These are phyloP conservation scores for Hericium rajendrae DNA, from an alignment of 768 basidiomycete species.

Conservation along the genomic window DNA sequence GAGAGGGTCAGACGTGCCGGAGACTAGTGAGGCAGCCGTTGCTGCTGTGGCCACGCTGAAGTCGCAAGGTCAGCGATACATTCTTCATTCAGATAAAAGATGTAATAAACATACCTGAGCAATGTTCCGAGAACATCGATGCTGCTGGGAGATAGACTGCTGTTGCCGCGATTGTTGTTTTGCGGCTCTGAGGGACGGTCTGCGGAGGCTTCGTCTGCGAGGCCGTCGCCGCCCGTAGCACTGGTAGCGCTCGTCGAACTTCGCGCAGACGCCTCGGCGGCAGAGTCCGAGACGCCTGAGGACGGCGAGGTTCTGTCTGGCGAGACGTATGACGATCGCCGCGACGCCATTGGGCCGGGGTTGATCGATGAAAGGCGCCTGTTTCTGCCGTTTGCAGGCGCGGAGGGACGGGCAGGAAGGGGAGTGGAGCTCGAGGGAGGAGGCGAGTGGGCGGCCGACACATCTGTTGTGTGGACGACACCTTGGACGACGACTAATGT, in stretches of 20 bases:
- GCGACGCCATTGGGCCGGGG: constrained; percentile 9
- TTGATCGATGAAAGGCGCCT: constrained; percentile 5
- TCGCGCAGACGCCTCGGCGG: constrained; percentile 2
- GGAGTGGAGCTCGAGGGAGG: constrained; percentile 4
- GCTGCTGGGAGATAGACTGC: constrained; percentile 52
- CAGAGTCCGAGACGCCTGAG: not conserved
- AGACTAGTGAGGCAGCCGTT: constrained; percentile 79
- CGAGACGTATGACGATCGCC: constrained; percentile 11
- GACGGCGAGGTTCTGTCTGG: constrained; percentile 6
- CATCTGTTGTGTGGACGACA: constrained; percentile 71
- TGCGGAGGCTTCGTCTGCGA: no score
- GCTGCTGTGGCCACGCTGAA: constrained; percentile 81
- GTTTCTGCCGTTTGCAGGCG: constrained; percentile 4
- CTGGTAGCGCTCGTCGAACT: constrained; percentile 1
- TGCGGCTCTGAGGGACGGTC: no score
- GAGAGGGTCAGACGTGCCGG: constrained; percentile 58
- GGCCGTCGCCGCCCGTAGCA: not conserved
- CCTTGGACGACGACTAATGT: constrained; percentile 79
- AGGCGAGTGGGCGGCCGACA: constrained; percentile 8
- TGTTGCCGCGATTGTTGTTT: no score
- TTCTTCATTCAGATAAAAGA: not conserved
- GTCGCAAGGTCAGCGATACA: not conserved
- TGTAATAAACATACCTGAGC: constrained; percentile 45
- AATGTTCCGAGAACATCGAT: constrained; percentile 80
- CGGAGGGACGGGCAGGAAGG: constrained; percentile 2